Conservation (phyloP, 2,329 filamentous ascomycete species). For the Ilyonectria destructans region DNA sequence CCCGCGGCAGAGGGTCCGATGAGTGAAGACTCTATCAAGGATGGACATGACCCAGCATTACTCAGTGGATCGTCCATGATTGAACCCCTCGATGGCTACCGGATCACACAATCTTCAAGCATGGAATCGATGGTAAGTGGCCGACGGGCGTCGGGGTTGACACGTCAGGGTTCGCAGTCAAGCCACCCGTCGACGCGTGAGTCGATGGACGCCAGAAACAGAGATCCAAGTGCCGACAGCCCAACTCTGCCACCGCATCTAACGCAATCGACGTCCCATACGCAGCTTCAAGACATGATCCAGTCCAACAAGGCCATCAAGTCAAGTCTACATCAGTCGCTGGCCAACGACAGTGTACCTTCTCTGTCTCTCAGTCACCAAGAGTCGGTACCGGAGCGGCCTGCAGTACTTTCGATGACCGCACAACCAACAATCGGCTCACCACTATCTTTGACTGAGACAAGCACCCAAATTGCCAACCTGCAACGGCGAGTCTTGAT, state of each 20-base stretch:
- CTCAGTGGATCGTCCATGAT: slow-evolving; percentile 57
- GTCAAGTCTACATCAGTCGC: slow-evolving; percentile 68
- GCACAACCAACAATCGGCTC: slow-evolving; percentile 49
- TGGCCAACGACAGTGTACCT: slow-evolving; percentile 72
- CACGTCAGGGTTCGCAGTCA: slow-evolving; percentile 64
- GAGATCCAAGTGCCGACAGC: slow-evolving; percentile 68
- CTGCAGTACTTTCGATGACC: slow-evolving; percentile 47
- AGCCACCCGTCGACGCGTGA: slow-evolving; percentile 67
- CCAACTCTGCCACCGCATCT: slow-evolving; percentile 73
- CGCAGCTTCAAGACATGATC: slow-evolving; percentile 73
- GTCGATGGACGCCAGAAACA: slow-evolving; percentile 51
- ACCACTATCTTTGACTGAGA: slow-evolving; percentile 52
- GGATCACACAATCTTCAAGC: slow-evolving; percentile 68
- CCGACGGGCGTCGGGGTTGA: slow-evolving; percentile 55
- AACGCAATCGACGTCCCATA: slow-evolving; percentile 65
- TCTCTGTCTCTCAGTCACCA: slow-evolving; percentile 69
- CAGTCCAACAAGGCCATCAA: slow-evolving; percentile 73
- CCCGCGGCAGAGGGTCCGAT: slow-evolving; percentile 43
- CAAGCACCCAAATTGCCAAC: slow-evolving; percentile 64
- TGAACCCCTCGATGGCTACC: slow-evolving; percentile 63
- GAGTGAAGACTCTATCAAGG: slow-evolving; percentile 53
- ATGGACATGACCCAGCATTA: slow-evolving; percentile 58
- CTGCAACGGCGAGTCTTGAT: slow-evolving; percentile 83
- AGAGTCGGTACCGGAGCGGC: slow-evolving; percentile 62
- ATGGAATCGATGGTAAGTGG: slow-evolving; percentile 61